phyloP scores from a whole-genome alignment of 805 yeast genomes.

The Priceomyces medius region DNA sequence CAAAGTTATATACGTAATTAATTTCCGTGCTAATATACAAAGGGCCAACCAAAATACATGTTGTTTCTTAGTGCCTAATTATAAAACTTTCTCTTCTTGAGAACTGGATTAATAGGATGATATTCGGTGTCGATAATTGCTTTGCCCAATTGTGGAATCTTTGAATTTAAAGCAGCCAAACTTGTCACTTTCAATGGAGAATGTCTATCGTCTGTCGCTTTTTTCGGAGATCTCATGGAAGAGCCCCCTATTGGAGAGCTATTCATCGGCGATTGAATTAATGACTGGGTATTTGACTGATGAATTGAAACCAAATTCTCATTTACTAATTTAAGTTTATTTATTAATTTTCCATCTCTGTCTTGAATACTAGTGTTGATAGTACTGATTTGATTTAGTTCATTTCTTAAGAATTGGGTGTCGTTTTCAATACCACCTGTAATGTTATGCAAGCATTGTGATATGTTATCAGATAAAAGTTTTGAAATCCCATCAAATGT shows the following conservation, averaged over 20 bases:
- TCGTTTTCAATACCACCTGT: constrained; percentile 3
- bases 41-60: not conserved
- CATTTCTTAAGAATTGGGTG: not conserved
- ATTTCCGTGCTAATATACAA: not conserved
- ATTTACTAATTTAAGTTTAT: constrained; percentile 2
- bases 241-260: constrained; percentile 6
- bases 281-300: constrained; percentile 6
- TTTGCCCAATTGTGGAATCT: constrained; percentile 7
- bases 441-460: constrained; percentile 8
- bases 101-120: not conserved
- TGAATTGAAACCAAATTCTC: constrained; percentile 6
- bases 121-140: constrained; percentile 5
- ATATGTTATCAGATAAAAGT: constrained; percentile 8
- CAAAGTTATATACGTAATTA: not conserved
- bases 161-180: constrained; percentile 4
- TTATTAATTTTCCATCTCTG: constrained; percentile 4
- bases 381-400: constrained; percentile 6
- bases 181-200: constrained; percentile 4
- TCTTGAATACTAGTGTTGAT: constrained; percentile 8
- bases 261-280: constrained; percentile 2
- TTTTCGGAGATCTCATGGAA: constrained; percentile 3
- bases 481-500: constrained; percentile 8
- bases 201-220: not conserved
- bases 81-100: constrained; percentile 12
- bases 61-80: constrained; percentile 2